Percentiles rank a stretch among this genome's conserved stretches.
Evolutionary conservation across 1,284 basidiomycete species (phyloP).

Genomic region (Schizophyllum amplum): DNA sequence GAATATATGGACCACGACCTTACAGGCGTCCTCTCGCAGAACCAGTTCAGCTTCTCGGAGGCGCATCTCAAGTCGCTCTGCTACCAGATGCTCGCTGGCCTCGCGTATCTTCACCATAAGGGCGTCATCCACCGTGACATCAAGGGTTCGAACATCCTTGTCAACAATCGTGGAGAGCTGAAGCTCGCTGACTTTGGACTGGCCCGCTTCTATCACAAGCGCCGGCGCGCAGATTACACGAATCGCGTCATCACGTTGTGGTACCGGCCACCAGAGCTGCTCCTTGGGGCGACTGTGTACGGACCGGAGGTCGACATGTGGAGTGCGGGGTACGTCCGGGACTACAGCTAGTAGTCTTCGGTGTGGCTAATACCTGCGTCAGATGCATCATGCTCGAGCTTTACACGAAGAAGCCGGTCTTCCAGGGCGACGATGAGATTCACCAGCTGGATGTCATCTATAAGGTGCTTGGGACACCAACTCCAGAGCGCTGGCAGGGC

Average conservation of each 20-base stretch:
- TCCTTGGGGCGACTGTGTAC: slow-evolving; percentile 95
- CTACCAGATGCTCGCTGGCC: slow-evolving; percentile 87
- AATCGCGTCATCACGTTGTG: slow-evolving; percentile 98
- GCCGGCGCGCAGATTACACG: slow-evolving; percentile 87
- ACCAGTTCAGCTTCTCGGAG: slow-evolving; percentile 73
- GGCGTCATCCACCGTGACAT: slow-evolving; percentile 97
- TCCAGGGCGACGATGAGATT: slow-evolving; percentile 96
- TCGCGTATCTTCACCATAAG: slow-evolving; percentile 92
- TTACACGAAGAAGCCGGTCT: slow-evolving; percentile 90
- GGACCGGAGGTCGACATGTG: slow-evolving; percentile 99
- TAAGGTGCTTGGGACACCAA: slow-evolving; percentile 85
- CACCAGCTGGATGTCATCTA: slow-evolving; percentile 94
- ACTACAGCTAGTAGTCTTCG: neutral
- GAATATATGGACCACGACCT: slow-evolving; percentile 99
- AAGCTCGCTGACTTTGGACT: slow-evolving; percentile 98
- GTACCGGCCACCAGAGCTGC: slow-evolving; percentile 95
- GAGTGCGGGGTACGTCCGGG: slow-evolving; percentile 82
- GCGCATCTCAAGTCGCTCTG: slow-evolving; percentile 94
- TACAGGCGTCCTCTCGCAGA: slow-evolving; percentile 91
- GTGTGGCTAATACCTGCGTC: slow-evolving; percentile 7
- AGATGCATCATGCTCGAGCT: slow-evolving; percentile 99
- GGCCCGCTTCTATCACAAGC: slow-evolving; percentile 94
- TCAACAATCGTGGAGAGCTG: slow-evolving; percentile 87
- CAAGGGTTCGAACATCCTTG: slow-evolving; percentile 97
- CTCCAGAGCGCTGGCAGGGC: slow-evolving; percentile 75